Evolutionary conservation across 2,329 filamentous ascomycete species (phyloP).

Genomic region (Xylaria sp.): DNA sequence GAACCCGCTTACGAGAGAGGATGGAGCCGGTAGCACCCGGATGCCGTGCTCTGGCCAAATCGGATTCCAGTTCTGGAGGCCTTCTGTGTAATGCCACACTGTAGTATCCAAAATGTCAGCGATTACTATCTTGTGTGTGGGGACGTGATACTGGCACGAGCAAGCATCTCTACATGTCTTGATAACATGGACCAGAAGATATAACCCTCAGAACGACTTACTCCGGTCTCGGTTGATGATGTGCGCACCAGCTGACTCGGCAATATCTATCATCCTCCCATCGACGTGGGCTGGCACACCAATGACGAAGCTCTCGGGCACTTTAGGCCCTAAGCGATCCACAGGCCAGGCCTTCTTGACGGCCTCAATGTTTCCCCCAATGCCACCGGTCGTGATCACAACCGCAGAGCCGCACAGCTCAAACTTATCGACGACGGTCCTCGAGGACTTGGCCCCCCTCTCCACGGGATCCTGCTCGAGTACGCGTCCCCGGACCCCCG

Average conservation of each 20-base stretch:
- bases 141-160: too few species aligned
- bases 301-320: conserved; percentile 62
- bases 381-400: conserved; percentile 62
- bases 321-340: conserved; percentile 60
- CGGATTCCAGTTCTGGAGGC: conserved; percentile 64
- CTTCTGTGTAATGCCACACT: conserved; percentile 71
- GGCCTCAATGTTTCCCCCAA: conserved; percentile 65
- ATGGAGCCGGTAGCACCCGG: conserved; percentile 64
- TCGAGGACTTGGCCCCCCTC: conserved; percentile 58
- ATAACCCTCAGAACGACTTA: background rate
- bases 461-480: conserved; percentile 55
- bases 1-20: too few species aligned
- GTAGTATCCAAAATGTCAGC: background rate
- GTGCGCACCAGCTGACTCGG: conserved; percentile 57
- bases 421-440: conserved; percentile 56
- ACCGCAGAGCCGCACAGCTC: conserved; percentile 59
- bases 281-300: conserved; percentile 70
- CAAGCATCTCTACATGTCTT: too few species aligned
- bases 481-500: conserved; percentile 60
- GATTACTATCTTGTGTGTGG: background rate
- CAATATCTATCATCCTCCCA: conserved; percentile 65
- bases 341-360: conserved; percentile 64
- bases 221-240: conserved; percentile 65
- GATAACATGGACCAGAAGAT: background rate
- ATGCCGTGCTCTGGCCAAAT: conserved; percentile 68